phyloP scores from a whole-genome alignment of 352 stramenopile genomes.

The Phytophthora europaea region DNA sequence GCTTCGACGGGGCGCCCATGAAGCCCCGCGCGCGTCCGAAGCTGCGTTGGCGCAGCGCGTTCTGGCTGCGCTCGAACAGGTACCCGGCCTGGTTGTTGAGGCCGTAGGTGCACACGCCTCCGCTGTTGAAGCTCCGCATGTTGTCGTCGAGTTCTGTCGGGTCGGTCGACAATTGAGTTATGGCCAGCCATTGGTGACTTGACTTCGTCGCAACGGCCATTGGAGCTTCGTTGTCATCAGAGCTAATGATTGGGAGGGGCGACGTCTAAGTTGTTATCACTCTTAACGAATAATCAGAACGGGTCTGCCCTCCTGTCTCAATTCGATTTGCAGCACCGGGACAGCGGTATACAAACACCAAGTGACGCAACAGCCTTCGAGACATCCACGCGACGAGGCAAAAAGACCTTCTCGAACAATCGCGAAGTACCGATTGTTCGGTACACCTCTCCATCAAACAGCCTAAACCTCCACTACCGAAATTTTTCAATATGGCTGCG shows the following conservation, averaged over 20 bases:
- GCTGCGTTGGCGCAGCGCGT: conserved; percentile 55
- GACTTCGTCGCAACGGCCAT: not conserved
- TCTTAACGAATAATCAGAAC: conserved; percentile 27
- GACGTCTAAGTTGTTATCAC: conserved; percentile 5
- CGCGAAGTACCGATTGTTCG: conserved; percentile 6
- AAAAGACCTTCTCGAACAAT: conserved; percentile 41
- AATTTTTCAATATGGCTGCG: conserved; percentile 10
- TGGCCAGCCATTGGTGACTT: conserved; percentile 8
- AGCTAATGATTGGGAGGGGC: conserved; percentile 12
- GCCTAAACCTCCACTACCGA: not conserved
- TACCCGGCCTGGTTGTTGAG: conserved; percentile 47
- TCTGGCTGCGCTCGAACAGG: conserved; percentile 54
- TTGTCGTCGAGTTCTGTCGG: not conserved
- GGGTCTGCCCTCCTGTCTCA: conserved; percentile 33
- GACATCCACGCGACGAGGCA: conserved; percentile 10
- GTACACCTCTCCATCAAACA: conserved; percentile 5
- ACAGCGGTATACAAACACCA: conserved; percentile 6
- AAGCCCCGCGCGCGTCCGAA: conserved; percentile 53
- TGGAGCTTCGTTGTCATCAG: not conserved
- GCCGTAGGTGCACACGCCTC: conserved; percentile 51
- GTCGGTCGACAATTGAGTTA: conserved; percentile 28
- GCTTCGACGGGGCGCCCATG: conserved; percentile 45
- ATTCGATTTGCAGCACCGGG: conserved; percentile 9
- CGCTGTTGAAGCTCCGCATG: conserved; percentile 42
- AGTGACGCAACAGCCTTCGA: conserved; percentile 13